Conservation (phyloP, 2,329 filamentous ascomycete genomes). For the Fusarium foetens region DNA sequence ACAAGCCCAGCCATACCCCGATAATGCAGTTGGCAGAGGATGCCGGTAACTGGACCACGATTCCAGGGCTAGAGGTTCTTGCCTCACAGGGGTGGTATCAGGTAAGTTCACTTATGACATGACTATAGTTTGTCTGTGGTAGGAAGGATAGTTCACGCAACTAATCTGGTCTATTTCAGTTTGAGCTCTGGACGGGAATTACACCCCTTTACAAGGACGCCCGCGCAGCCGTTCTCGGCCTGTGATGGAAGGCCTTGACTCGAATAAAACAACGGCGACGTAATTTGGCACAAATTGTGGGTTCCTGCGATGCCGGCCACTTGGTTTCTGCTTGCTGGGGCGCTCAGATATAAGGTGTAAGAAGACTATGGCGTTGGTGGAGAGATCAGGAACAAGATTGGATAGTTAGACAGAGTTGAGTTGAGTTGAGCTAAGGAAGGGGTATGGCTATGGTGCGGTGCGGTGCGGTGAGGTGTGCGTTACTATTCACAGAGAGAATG, state of each 20-base stretch:
- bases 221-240: slow-evolving; percentile 66
- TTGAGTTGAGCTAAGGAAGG: not conserved
- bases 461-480: not conserved
- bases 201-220: slow-evolving; percentile 77
- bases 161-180: slow-evolving; percentile 58
- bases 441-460: not conserved
- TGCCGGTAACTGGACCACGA: slow-evolving; percentile 78
- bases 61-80: slow-evolving; percentile 89
- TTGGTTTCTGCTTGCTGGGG: not conserved
- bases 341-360: not conserved
- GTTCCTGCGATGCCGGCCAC: not conserved
- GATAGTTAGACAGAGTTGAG: slow-evolving; percentile 4
- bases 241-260: not conserved
- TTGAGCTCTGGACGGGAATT: slow-evolving; percentile 87
- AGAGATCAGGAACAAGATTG: slow-evolving; percentile 1
- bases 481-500: not conserved
- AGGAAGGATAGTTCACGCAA: not conserved
- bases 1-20: slow-evolving; percentile 85
- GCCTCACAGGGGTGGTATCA: slow-evolving; percentile 91
- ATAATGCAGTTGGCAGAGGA: slow-evolving; percentile 85
- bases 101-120: slow-evolving; percentile 58
- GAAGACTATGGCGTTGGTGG: slow-evolving; percentile 21
- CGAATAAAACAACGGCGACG: not conserved
- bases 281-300: not conserved
- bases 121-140: not conserved